Percentiles rank a stretch among this genome's conserved stretches.
phyloP scores from a whole-genome alignment of 257 asterid genomes.

The Capsicum pubescens region DNA sequence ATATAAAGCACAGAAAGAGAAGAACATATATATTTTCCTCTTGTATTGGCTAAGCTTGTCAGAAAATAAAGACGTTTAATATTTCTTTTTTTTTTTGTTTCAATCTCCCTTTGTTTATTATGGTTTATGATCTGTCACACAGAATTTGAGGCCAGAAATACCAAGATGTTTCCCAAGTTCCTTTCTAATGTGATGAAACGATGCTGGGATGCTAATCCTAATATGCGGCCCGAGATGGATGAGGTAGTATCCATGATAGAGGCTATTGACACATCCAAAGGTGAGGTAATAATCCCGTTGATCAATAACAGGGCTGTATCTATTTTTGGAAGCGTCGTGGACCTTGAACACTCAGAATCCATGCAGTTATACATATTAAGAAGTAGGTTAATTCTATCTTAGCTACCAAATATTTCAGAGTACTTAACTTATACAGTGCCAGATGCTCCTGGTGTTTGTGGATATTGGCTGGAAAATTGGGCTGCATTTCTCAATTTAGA shows the following conservation, averaged over 20 bases:
- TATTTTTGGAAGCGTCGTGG: slow-evolving; percentile 73
- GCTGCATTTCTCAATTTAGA: slow-evolving; percentile 40
- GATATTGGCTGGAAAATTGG: slow-evolving; percentile 44
- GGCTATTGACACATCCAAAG: slow-evolving; percentile 81
- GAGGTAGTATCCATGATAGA: slow-evolving; percentile 76
- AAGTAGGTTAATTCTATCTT: slow-evolving; percentile 36
- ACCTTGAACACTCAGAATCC: slow-evolving; percentile 48
- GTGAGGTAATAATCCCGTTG: slow-evolving; percentile 91
- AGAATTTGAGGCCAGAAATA: slow-evolving; percentile 90
- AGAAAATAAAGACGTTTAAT: not conserved
- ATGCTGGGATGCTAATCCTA: slow-evolving; percentile 90
- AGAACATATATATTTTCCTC: not conserved
- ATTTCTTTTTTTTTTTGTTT: not conserved
- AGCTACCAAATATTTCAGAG: slow-evolving; percentile 29
- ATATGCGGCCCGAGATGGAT: slow-evolving; percentile 84
- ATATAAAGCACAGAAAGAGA: slow-evolving; percentile 6
- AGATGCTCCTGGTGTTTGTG: slow-evolving; percentile 36
- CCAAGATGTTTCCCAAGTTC: slow-evolving; percentile 81
- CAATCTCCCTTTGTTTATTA: not conserved
- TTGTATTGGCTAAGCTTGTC: not conserved
- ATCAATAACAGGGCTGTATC: slow-evolving; percentile 74
- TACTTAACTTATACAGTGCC: slow-evolving; percentile 39
- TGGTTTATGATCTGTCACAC: slow-evolving; percentile 16
- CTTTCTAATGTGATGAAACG: slow-evolving; percentile 77
- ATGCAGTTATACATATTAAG: slow-evolving; percentile 17